These are phyloP conservation scores for Knufia petricola DNA, from an alignment of 2,329 filamentous ascomycete species.

Conservation along the genomic window DNA sequence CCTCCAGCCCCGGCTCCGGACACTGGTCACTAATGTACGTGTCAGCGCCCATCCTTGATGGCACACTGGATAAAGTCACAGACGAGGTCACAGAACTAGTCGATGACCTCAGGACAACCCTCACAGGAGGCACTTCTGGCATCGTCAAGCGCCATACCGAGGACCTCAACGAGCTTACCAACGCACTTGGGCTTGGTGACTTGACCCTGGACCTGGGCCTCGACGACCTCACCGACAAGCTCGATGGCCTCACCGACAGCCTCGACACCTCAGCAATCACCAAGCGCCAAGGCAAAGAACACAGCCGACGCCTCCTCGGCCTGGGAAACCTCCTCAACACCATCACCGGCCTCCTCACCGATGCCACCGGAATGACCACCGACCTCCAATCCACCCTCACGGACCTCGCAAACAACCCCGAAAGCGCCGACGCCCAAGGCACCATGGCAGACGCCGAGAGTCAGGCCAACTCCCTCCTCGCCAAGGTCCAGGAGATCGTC, in stretches of 20 bases:
- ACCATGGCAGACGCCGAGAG: constrained; percentile 9
- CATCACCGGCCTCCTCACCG: constrained; percentile 11
- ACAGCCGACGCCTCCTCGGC: constrained; percentile 2
- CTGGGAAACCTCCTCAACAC: neutral
- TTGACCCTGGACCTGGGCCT: no score
- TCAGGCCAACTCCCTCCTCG: neutral
- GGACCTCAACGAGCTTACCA: neutral
- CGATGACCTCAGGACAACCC: neutral
- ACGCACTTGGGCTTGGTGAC: no score
- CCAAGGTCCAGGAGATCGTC: neutral
- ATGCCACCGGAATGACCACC: constrained; percentile 7
- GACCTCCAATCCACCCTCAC: constrained; percentile 8
- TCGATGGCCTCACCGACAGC: neutral
- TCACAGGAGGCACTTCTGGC: neutral
- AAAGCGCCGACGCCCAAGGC: neutral
- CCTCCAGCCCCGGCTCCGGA: neutral
- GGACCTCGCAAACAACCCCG: neutral
- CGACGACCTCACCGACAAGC: constrained; percentile 7
- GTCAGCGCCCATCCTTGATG: neutral
- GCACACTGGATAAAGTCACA: neutral
- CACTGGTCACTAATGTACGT: neutral
- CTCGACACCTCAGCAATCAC: neutral
- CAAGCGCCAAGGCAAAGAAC: neutral
- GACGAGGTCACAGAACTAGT: neutral
- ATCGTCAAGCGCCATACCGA: neutral